Base-by-base conservation (phyloP, 208 protist genomes). In the Acanthamoeba lenticulata region DNA sequence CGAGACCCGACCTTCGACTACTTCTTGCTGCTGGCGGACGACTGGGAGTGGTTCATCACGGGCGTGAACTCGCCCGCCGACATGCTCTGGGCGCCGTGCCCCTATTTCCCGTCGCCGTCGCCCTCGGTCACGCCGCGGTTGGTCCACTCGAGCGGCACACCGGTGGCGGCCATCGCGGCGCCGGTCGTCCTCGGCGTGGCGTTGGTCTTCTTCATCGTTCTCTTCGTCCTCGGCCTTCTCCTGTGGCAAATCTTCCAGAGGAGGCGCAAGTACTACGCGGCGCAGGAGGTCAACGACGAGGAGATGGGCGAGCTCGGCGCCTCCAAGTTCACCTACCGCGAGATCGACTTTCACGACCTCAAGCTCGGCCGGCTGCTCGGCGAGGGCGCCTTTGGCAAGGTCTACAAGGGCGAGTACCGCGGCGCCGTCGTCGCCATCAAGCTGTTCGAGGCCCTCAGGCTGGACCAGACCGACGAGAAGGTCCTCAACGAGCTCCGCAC, bases 321-420 rank as follows among this genome's bases (percentile, higher is more conserved):
- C 19, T 11, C 45, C 15, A 47, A 74, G 88, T 92, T 92, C 62
- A 77, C 88, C 32, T 92, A 52, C 60, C 38, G 57, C 15, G 60
- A 77, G 88, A 92, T 92, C 60, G 62, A 92, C 32, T 55, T n/a
- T n/a, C 38, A 92, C n/a, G 88, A 92, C 36, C 88, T 92, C 40
- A 67, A 47, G 62, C n/a, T 92, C 5, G 88, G 88, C 3, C 32
- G 40, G 42, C 40, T 77, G 88, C 88, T 92, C 19, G 88, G 88
- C 27, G 36, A 74, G 19, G 88, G 88, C 29, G 88, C 88, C 27
- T 92, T 92, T 45, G 88, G 88, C 57, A 92, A 92, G 57, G 88
- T 92, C n/a, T 90, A 90, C 81, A 57, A 62, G 29, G 81, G 44
- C 40, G 44, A 65, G 29, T 65, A 67, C 45, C 40, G 52, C 17